Conservation (phyloP, 306 rosid genomes). For the Psophocarpus tetragonolobus region DNA sequence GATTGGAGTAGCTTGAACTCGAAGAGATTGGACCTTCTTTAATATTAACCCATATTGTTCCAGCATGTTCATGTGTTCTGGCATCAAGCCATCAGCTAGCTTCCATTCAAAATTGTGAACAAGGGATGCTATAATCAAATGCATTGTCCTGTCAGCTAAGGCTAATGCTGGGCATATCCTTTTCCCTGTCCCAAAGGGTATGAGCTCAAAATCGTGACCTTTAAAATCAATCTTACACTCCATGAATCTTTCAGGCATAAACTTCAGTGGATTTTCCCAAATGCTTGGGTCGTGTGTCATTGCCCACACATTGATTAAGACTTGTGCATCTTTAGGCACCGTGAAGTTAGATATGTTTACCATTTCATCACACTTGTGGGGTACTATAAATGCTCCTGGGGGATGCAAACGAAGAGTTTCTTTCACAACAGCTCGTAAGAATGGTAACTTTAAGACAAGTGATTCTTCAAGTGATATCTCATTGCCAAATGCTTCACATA, state of each 20-base stretch:
- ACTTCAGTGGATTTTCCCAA: constrained; percentile 27
- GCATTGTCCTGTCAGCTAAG: constrained; percentile 2
- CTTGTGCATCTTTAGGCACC: constrained; percentile 21
- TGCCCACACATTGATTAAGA: constrained; percentile 35
- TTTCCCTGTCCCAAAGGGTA: constrained; percentile 45
- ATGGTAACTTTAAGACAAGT: constrained; percentile 8
- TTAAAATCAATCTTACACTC: neutral
- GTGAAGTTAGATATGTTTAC: neutral
- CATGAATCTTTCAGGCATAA: constrained; percentile 36
- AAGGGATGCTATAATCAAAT: constrained; percentile 26
- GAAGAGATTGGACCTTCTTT: neutral
- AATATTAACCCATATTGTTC: neutral
- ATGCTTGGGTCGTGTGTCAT: constrained; percentile 27
- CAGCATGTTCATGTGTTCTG: neutral
- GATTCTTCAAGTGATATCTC: neutral
- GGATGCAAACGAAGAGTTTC: constrained; percentile 43
- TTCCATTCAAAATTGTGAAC: constrained; percentile 22
- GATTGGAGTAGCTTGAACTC: neutral
- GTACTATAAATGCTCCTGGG: constrained; percentile 28
- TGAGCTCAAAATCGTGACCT: constrained; percentile 6
- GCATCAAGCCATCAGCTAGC: constrained; percentile 13
- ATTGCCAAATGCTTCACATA: neutral
- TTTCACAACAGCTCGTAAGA: constrained; percentile 30
- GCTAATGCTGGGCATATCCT: constrained; percentile 39
- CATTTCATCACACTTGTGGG: neutral